phyloP scores from a whole-genome alignment of 192 early-diverging fungal genomes.

The Linnemannia schmuckeri region DNA sequence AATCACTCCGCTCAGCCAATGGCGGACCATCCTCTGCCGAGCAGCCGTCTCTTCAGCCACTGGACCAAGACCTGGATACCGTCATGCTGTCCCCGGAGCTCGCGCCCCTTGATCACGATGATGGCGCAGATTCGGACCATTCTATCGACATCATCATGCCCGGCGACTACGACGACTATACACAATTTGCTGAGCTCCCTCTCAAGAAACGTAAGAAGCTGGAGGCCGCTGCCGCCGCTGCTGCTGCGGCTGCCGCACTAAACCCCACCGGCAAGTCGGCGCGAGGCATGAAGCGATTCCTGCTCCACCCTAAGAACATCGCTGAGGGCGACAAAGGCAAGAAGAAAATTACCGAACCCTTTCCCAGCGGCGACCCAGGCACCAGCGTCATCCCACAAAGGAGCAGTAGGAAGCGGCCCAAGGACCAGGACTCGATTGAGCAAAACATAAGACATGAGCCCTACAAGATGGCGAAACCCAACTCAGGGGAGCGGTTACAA shows the following conservation, averaged over 20 bases:
- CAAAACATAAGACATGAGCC: constrained; percentile 19
- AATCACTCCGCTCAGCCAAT: background rate
- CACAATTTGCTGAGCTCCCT: constrained; percentile 50
- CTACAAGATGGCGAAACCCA: constrained; percentile 37
- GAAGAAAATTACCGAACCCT: background rate
- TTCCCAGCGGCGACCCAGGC: background rate
- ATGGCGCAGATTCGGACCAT: constrained; percentile 32
- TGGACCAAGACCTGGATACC: background rate
- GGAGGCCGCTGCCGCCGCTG: constrained; percentile 37
- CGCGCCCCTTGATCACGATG: background rate
- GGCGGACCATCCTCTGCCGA: background rate
- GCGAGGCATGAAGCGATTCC: constrained; percentile 33
- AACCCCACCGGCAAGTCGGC: background rate
- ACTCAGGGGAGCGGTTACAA: constrained; percentile 24
- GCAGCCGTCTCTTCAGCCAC: background rate
- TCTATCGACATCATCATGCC: constrained; percentile 51
- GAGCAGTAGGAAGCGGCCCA: constrained; percentile 39
- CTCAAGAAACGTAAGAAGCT: constrained; percentile 52
- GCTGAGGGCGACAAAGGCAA: background rate
- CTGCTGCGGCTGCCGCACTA: constrained; percentile 14
- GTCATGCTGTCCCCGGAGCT: constrained; percentile 20
- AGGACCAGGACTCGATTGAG: constrained; percentile 48
- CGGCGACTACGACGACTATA: constrained; percentile 50
- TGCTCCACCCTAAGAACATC: background rate
- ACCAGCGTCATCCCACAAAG: background rate